Evolutionary conservation across 352 stramenopile species (phyloP), one percentile per base, ranked within the genome.

Genomic region (Phytophthora brassicae): DNA sequence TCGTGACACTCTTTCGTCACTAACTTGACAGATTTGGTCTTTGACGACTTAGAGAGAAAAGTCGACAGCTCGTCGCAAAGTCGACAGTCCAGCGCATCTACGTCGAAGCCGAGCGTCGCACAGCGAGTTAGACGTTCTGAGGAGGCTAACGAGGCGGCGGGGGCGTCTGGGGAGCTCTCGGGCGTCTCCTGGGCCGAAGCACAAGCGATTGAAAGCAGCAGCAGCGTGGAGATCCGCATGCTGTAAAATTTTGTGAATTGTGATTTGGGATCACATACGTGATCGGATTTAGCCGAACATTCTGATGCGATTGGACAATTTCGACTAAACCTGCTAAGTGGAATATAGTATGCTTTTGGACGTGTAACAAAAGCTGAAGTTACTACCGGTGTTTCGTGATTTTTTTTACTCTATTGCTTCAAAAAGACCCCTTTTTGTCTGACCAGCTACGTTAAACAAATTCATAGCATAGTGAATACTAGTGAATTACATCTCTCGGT

Each of bases 1-100:
- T 68, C 45, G 29, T 61, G 52, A 56, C 82, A 91, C 42, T 71
- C 61, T 20, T 74, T 26, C 2, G 56, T 66, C 26, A 72, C 56
- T 11, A 36, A 41, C 7, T 59, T n/a, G 16, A 59, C 35, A 16
- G 38, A 24, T 13, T 60, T 58, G 13, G 45, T 51, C 28, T 45
- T 55, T 26, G 44, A 59, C 12, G 36, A 47, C 26, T 42, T 53
- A 19, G 26, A 14, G 6, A 89, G 59, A 45, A 79, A 79, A 0
- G 64, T 49, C 14, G 56, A 41, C n/a, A 91, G 54, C 3, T 80
- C 53, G 47, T 76, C 67, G 60, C 82, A 91, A n/a, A 83, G 59
- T 14, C 64, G 66, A 46, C 81, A 91, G 54, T 91, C 76, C 31
- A 91, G 76, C 16, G 68, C 70, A 23, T 88, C 74, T 0, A 52